These are phyloP conservation scores for Phytophthora foliorum DNA, from an alignment of 352 stramenopile genomes.

Conservation along the genomic window DNA sequence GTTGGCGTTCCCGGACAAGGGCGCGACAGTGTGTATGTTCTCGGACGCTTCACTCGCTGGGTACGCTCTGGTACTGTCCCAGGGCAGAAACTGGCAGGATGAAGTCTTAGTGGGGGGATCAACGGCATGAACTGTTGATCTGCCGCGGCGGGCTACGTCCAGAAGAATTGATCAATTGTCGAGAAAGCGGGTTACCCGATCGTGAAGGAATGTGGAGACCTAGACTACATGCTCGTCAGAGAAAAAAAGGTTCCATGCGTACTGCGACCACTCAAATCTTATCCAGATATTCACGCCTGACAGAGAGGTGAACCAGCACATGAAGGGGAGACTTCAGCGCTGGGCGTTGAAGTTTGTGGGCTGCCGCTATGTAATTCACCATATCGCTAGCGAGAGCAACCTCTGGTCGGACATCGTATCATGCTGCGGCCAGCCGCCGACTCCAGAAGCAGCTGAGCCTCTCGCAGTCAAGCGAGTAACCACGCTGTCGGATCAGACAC, in stretches of 20 bases:
- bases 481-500: neutral
- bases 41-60: slow-evolving; percentile 11
- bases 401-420: slow-evolving; percentile 13
- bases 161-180: slow-evolving; percentile 14
- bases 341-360: slow-evolving; percentile 22
- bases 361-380: slow-evolving; percentile 19
- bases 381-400: slow-evolving; percentile 2
- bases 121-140: slow-evolving; percentile 14
- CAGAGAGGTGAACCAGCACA: slow-evolving; percentile 18
- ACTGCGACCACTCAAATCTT: slow-evolving; percentile 34
- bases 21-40: slow-evolving; percentile 1
- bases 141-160: slow-evolving; percentile 14
- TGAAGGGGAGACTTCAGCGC: slow-evolving; percentile 25
- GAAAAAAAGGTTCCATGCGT: slow-evolving; percentile 16
- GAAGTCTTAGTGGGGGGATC: slow-evolving; percentile 12
- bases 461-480: slow-evolving; percentile 17
- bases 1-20: slow-evolving; percentile 11
- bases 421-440: too few species aligned
- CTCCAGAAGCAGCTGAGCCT: neutral
- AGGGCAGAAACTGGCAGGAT: slow-evolving; percentile 3
- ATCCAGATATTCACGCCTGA: slow-evolving; percentile 32
- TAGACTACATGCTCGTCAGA: slow-evolving; percentile 23
- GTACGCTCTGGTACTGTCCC: slow-evolving; percentile 2
- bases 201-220: slow-evolving; percentile 5
- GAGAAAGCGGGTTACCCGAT: slow-evolving; percentile 30